These are phyloP conservation scores for Sporothrix pallida DNA, from an alignment of 2,329 filamentous ascomycete species.

Conservation along the genomic window DNA sequence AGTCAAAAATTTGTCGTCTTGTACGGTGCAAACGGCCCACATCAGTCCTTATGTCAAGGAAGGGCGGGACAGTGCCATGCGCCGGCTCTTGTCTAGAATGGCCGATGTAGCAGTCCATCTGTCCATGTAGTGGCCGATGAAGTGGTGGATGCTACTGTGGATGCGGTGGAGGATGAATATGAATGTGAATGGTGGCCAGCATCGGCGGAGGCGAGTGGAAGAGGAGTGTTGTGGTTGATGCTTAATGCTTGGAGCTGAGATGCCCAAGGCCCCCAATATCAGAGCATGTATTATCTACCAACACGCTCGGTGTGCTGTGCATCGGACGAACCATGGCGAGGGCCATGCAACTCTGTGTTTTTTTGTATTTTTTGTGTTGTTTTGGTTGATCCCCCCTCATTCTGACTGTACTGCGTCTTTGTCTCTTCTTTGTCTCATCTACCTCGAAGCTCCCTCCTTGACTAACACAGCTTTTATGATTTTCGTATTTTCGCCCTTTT, in stretches of 20 bases:
- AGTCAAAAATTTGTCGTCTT: not conserved
- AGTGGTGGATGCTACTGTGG: not conserved
- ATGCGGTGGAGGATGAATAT: not conserved
- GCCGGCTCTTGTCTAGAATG: not conserved
- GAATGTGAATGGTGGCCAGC: not conserved
- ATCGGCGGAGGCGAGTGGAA: not conserved
- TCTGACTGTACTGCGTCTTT: not conserved
- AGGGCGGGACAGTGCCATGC: not conserved
- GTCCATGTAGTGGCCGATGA: not conserved
- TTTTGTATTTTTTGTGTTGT: not conserved
- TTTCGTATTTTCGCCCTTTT: not conserved
- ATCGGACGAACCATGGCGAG: not conserved
- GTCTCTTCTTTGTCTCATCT: constrained; percentile 26
- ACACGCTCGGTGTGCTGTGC: too few relatives aligned
- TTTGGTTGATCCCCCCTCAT: not conserved
- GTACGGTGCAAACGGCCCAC: not conserved
- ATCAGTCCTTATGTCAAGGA: not conserved
- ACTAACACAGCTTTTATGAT: not conserved
- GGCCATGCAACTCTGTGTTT: not conserved
- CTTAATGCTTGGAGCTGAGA: not conserved
- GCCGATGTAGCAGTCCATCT: not conserved
- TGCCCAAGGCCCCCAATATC: too few relatives aligned
- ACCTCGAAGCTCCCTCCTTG: not conserved
- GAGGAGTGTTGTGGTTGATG: not conserved
- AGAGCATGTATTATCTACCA: not conserved